These are phyloP conservation scores for Trichophyton mentagrophytes DNA, from an alignment of 2,329 filamentous ascomycete genomes.

Conservation along the genomic window DNA sequence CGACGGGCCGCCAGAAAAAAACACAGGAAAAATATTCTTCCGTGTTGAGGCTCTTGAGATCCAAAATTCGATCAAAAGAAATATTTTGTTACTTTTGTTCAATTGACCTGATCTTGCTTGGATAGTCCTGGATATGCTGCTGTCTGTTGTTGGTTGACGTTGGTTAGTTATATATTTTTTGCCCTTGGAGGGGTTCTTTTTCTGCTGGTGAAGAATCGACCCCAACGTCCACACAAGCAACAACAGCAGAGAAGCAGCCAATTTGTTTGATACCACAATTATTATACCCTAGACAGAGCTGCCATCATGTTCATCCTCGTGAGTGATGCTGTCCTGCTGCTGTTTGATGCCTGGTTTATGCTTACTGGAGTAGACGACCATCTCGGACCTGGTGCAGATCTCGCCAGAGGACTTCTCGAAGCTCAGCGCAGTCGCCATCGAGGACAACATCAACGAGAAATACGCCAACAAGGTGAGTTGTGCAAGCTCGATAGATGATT, in stretches of 20 bases:
- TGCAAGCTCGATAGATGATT: background rate
- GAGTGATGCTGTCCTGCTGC: conserved; percentile 15
- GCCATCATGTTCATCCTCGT: conserved; percentile 40
- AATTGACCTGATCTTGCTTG: background rate
- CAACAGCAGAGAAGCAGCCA: background rate
- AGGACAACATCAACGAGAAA: conserved; percentile 94
- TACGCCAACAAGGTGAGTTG: conserved; percentile 71
- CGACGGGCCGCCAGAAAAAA: background rate
- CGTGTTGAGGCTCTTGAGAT: background rate
- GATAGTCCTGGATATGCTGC: background rate
- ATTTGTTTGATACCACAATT: background rate
- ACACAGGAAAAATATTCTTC: background rate
- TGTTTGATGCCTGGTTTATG: background rate
- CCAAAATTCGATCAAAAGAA: background rate
- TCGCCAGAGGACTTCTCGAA: conserved; percentile 78
- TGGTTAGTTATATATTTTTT: background rate
- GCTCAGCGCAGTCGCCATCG: conserved; percentile 65
- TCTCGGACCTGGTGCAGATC: conserved; percentile 91
- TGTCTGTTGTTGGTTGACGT: background rate
- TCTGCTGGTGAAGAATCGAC: background rate
- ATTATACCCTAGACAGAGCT: background rate
- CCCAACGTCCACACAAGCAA: background rate
- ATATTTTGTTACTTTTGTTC: too few species aligned
- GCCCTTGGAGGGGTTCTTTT: background rate
- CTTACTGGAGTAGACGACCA: conserved; percentile 54